Evolutionary conservation across 371 early-diverging fungal species (phyloP), one percentile per base, ranked within the genome.

Genomic region (Nematocida sp.): DNA sequence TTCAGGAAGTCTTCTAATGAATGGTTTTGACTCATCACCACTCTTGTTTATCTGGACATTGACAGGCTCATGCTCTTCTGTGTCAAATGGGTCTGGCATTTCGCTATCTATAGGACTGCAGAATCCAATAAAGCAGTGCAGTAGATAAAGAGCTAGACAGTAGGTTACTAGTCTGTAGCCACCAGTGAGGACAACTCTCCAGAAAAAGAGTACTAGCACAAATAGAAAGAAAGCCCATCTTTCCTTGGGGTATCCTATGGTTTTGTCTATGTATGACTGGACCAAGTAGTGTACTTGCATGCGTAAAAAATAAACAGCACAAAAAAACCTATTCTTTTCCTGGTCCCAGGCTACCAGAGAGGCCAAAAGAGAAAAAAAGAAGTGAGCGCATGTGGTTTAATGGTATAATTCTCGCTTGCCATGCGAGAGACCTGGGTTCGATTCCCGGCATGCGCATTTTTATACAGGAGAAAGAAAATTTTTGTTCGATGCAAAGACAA

Each of bases 1-100:
- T 84, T 98, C 99, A n/a, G 99, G 97, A 49, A 98, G 85, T 75
- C 94, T 85, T 77, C 99, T 85, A 63, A 96, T 90, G 82, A 96
- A 96, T 2, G 99, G 99, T 55, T 88, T 86, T 78, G 95, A 96
- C 83, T 96, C 96, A 67, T 96, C 95, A 1, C 60, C 74, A 32
- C 74, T 70, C 34, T 52, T 70, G 41, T 38, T 58, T 17, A 70
- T 60, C 25, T 47, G 57, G n/a, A 3, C 37, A 76, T 93, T 93
- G 48, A 80, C 77, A 17, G 58, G 15, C 29, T 40, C 62, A 0
- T 78, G 78, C 29, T 75, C 80, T 9, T 81, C 81, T 41, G 65
- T 76, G 46, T 81, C 81, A 65, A 83, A 83, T 2, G 81, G 80
- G 55, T 83, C 84, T 27, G 81, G 78, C 21, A 80, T 75, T 43